Evolutionary conservation across 768 basidiomycete genomes (phyloP).

Genomic region (Termitomyces titanicus): DNA sequence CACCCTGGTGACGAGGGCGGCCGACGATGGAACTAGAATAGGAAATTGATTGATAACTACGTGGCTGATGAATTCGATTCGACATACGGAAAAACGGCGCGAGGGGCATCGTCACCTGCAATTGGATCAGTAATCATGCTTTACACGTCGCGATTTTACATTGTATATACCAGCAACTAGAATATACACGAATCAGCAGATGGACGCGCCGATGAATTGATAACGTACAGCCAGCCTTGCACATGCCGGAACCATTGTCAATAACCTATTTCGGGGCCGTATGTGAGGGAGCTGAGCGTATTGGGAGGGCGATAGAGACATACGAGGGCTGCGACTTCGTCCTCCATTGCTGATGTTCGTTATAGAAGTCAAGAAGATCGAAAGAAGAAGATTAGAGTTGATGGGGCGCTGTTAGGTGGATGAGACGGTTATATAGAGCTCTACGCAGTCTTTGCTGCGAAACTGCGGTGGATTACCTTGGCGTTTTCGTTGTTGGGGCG

Average conservation of each 20-base stretch:
- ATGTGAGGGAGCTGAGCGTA: conserved; percentile 2
- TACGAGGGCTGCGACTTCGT: conserved; percentile 47
- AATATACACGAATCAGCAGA: conserved; percentile 17
- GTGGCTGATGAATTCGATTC: background rate
- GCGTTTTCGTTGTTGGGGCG: conserved; percentile 23
- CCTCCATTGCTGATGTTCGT: conserved; percentile 41
- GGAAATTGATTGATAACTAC: background rate
- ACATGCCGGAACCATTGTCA: conserved; percentile 98
- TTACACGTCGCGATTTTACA: background rate
- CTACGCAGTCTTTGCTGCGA: conserved; percentile 19
- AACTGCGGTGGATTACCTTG: conserved; percentile 19
- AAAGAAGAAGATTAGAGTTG: conserved; percentile 12
- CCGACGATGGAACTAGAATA: conserved; percentile 80
- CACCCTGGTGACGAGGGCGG: conserved; percentile 90
- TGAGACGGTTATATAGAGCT: conserved; percentile 11
- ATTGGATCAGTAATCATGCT: conserved; percentile 15
- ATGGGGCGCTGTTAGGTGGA: conserved; percentile 12
- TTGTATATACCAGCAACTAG: conserved; percentile 58
- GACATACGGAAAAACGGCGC: conserved; percentile 93
- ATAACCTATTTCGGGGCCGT: conserved; percentile 52
- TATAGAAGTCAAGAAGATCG: conserved; percentile 21
- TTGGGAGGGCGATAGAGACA: conserved; percentile 26
- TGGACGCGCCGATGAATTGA: conserved; percentile 11
- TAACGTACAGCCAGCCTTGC: conserved; percentile 96
- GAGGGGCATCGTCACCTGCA: conserved; percentile 82